Conservation (phyloP, 1,139 yeast genomes). For the Saccharomyces hybrid region DNA sequence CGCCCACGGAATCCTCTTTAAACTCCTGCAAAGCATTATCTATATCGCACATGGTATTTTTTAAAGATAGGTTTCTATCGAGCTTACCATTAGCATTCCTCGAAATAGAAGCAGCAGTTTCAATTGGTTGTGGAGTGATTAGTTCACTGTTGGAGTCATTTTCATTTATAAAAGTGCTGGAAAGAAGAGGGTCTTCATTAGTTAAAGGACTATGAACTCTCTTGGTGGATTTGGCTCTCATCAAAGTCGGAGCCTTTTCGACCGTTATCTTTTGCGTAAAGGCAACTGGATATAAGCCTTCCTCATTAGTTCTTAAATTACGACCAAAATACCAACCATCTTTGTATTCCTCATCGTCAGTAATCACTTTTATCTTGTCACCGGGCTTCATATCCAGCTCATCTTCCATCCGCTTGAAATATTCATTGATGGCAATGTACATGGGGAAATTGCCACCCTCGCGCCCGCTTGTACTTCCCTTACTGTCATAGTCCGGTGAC, state of each 20-base stretch:
- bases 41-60: conserved; percentile 69
- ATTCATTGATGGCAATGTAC: conserved; percentile 73
- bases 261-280: conserved; percentile 53
- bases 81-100: conserved; percentile 5
- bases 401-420: conserved; percentile 81
- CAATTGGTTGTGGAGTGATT: conserved; percentile 22
- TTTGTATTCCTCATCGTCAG: conserved; percentile 87
- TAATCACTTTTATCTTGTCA: too few relatives aligned
- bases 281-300: conserved; percentile 85
- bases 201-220: conserved; percentile 12
- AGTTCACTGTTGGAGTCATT: too few relatives aligned
- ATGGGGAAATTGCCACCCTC: conserved; percentile 18
- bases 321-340: conserved; percentile 98
- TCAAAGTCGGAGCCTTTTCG: conserved; percentile 41
- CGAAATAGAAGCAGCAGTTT: conserved; percentile 17
- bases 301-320: conserved; percentile 61
- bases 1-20: conserved; percentile 29
- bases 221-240: conserved; percentile 36
- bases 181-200: too few relatives aligned
- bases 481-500: not conserved
- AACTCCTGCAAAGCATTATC: conserved; percentile 73
- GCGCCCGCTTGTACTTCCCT: not conserved
- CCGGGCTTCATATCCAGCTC: conserved; percentile 73
- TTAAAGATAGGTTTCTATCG: conserved; percentile 35
- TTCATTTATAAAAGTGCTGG: too few relatives aligned